Percentiles rank a stretch among this genome's conserved stretches.
These are phyloP conservation scores for Salvia miltiorrhiza DNA, from an alignment of 257 asterid species.

Conservation along the genomic window DNA sequence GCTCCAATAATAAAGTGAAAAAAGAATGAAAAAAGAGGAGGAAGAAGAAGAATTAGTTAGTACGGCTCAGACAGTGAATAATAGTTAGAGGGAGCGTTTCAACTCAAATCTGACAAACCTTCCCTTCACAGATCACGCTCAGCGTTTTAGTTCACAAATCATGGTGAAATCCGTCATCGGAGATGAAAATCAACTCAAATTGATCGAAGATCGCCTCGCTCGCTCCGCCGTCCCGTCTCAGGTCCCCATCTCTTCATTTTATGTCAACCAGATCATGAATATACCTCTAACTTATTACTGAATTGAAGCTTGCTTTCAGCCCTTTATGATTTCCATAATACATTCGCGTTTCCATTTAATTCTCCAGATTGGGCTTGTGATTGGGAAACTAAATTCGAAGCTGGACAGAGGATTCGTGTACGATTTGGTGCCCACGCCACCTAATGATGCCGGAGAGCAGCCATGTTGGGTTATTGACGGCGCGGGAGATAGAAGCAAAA, in stretches of 20 bases:
- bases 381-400: constrained; percentile 70
- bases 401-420: constrained; percentile 81
- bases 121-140: background rate
- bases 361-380: constrained; percentile 79
- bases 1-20: too few relatives aligned
- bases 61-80: background rate
- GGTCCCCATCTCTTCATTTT: constrained; percentile 29
- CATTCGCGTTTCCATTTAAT: background rate
- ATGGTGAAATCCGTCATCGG: constrained; percentile 87
- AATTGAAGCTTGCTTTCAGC: background rate
- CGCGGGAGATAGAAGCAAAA: constrained; percentile 40
- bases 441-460: constrained; percentile 71
- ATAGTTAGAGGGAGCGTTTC: background rate
- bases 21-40: too few relatives aligned
- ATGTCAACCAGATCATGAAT: background rate
- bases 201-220: constrained; percentile 68
- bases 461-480: constrained; percentile 60
- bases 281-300: background rate
- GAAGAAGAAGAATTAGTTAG: background rate
- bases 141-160: background rate
- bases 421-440: constrained; percentile 90
- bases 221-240: constrained; percentile 51
- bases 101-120: background rate
- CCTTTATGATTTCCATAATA: background rate
- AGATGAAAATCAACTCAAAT: constrained; percentile 67